Conservation (phyloP, 2,329 filamentous ascomycete genomes). For the Botrytis medusae region DNA sequence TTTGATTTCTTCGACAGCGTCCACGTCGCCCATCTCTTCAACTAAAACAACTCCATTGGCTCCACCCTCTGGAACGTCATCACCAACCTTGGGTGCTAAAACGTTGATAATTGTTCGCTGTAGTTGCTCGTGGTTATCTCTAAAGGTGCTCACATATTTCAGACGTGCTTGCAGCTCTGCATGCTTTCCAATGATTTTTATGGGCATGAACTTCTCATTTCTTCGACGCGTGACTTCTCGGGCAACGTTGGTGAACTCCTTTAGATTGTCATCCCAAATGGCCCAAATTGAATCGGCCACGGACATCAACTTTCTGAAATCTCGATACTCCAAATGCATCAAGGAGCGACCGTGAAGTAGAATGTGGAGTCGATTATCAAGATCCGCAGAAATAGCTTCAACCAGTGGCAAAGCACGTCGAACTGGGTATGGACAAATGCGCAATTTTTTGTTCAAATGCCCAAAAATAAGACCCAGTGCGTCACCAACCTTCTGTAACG, state of each 20-base stretch:
- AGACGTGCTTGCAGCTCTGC: conserved; percentile 85
- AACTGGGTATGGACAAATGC: conserved; percentile 94
- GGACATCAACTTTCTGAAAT: conserved; percentile 84
- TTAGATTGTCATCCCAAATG: conserved; percentile 93
- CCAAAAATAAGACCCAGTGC: conserved; percentile 85
- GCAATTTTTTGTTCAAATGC: conserved; percentile 96
- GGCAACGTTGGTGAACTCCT: conserved; percentile 96
- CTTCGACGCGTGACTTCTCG: conserved; percentile 90
- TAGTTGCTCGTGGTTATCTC: conserved; percentile 95
- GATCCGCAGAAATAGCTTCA: conserved; percentile 90
- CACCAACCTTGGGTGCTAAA: conserved; percentile 71
- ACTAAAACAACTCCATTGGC: conserved; percentile 68
- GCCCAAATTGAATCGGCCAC: conserved; percentile 83
- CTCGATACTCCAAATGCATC: conserved; percentile 87
- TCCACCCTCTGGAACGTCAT: conserved; percentile 52
- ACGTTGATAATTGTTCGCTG: conserved; percentile 96
- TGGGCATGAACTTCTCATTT: conserved; percentile 97
- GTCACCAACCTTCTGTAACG: conserved; percentile 83
- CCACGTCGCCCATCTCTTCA: conserved; percentile 94
- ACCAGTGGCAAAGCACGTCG: conserved; percentile 89
- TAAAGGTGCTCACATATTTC: conserved; percentile 91
- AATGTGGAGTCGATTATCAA: conserved; percentile 82
- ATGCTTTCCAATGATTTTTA: conserved; percentile 90
- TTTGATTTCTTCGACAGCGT: conserved; percentile 93
- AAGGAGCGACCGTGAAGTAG: conserved; percentile 83